A percentile compares a stretch with the other conserved stretches of the same genome.
Conservation (phyloP, 139 green algal genomes). For the Chlamydomonas schloesseri region DNA sequence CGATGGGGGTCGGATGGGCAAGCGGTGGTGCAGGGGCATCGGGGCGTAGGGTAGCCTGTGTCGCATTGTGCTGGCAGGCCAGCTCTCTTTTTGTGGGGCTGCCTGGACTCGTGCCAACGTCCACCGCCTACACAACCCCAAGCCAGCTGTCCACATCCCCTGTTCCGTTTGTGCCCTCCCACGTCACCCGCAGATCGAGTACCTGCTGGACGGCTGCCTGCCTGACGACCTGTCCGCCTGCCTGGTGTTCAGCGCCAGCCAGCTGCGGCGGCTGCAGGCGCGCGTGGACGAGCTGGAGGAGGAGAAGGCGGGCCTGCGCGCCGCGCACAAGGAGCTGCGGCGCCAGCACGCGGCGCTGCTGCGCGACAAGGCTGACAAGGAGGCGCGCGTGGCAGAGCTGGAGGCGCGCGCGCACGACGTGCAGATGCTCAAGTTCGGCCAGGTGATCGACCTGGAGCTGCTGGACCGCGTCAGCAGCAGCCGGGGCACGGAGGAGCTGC, state of each 20-base stretch:
- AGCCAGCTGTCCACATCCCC: too few species aligned
- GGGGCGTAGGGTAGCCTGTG: too few species aligned
- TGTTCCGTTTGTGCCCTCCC: too few species aligned
- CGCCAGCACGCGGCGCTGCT: conserved; percentile 73
- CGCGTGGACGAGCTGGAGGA: conserved; percentile 76
- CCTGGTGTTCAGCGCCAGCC: conserved; percentile 75
- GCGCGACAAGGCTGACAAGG: conserved; percentile 70
- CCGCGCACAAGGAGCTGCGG: conserved; percentile 72
- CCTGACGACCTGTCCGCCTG: conserved; percentile 70
- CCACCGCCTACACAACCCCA: too few species aligned
- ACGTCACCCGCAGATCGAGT: conserved; percentile 72
- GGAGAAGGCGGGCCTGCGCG: conserved; percentile 73
- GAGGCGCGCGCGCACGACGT: conserved; percentile 75
- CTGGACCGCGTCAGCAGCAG: conserved; percentile 73
- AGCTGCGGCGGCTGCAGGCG: conserved; percentile 68
- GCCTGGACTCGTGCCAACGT: too few species aligned
- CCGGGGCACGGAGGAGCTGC: conserved; percentile 73
- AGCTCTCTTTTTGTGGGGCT: too few species aligned
- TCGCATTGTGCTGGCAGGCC: too few species aligned
- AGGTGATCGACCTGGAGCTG: conserved; percentile 80
- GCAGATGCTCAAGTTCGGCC: conserved; percentile 88
- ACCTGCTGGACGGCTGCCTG: conserved; percentile 72
- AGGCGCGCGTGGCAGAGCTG: conserved; percentile 73
- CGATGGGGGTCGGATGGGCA: background rate
- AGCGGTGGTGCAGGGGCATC: too few species aligned